Percentiles rank a stretch among this genome's conserved stretches.
phyloP scores from a whole-genome alignment of 805 yeast genomes.

The Kurtzmaniella cleridarum region DNA sequence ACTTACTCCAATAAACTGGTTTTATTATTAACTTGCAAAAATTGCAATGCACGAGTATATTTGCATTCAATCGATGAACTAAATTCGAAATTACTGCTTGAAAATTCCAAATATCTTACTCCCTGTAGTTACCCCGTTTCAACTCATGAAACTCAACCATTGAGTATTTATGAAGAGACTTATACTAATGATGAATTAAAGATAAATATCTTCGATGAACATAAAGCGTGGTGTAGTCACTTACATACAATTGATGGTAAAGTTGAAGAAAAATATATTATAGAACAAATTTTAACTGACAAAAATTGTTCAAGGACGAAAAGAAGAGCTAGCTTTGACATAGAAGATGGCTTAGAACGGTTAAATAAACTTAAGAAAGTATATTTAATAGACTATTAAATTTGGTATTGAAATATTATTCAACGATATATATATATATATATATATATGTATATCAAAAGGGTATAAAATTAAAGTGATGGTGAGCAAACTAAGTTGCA shows the following conservation, averaged over 20 bases:
- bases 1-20: constrained; percentile 20
- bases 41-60: constrained; percentile 33
- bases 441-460: no score
- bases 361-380: constrained; percentile 30
- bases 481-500: no score
- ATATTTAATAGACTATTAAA: constrained; percentile 15
- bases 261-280: constrained; percentile 17
- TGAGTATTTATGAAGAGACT: not conserved
- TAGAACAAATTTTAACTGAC: constrained; percentile 6
- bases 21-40: constrained; percentile 27
- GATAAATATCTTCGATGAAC: constrained; percentile 21
- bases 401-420: not conserved
- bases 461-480: no score
- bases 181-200: not conserved
- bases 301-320: constrained; percentile 7
- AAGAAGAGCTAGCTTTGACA: constrained; percentile 20
- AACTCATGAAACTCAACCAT: not conserved
- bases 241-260: constrained; percentile 9
- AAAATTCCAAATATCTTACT: constrained; percentile 18
- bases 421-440: no score
- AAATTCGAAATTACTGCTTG: no score
- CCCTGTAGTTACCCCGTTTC: constrained; percentile 25
- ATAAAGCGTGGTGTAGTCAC: constrained; percentile 34
- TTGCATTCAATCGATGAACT: constrained; percentile 12
- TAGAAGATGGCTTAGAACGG: constrained; percentile 27